Evolutionary conservation across 495 filamentous ascomycete genomes (phyloP), one percentile per base, ranked within the genome.

Genomic region (Aspergillus ostianus): DNA sequence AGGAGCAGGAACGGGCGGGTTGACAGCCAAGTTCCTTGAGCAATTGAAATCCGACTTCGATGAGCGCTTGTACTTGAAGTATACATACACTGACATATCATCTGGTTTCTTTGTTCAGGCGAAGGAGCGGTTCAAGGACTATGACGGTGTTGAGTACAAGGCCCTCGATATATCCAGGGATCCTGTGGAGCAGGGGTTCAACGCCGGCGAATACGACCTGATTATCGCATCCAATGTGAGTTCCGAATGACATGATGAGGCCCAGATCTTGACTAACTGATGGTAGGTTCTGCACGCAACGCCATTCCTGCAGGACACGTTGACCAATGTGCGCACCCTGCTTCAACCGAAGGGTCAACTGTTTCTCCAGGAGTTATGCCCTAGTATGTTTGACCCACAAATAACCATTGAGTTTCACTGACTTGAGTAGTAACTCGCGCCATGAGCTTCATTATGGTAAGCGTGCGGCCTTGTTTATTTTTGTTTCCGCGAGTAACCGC

Each of bases 91-190:
- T 9, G 74, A 77, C 45, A 61, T 73, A 23, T 80, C 77, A 2
- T 53, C 72, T 4, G 80, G 73, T 4, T 85, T 83, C 64, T 79
- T 86, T 65, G 69, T 67, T 9, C 59, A 65, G 12, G 82, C 81
- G 0, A 58, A 66, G 49, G 73, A 82, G 51, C 65, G 71, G n/a
- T 78, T 84, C 45, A 60, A 62, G 44, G 51, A 72, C 0, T 66
- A 61, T 5, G 59, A 57, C 0, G 68, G 70, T 36, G 78, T 86
- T 57, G 66, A 77, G 0, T 85, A 71, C 53, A 64, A 65, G 32
- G 60, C 65, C 6, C 60, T 85, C 0, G 75, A 65, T 51, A 59
- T 65, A 27, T 71, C 74, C 17, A 51, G 70, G 30, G 78, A 83
- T 57, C 78, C 79, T 0, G 23, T 59, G 0, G 55, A 68, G 18